Conservation (phyloP, 768 basidiomycete species). For the Suillus lakei region DNA sequence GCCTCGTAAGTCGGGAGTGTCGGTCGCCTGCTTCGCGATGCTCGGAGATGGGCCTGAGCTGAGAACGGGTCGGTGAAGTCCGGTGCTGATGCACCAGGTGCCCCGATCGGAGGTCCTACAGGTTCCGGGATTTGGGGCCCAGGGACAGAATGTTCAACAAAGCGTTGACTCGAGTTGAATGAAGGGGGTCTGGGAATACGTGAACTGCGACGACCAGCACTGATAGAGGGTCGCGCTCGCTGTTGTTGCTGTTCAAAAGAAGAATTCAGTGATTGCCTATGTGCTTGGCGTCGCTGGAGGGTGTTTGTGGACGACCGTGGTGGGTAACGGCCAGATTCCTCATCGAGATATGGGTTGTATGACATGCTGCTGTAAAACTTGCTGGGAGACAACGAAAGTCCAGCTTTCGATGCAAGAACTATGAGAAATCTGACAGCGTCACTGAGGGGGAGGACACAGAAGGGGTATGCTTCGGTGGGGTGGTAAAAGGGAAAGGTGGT, state of each 20-base stretch:
- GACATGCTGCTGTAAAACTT: not conserved
- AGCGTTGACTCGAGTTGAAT: not conserved
- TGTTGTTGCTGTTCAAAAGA: not conserved
- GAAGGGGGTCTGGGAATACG: not conserved
- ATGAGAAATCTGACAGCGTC: not conserved
- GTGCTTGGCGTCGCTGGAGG: conserved; percentile 1
- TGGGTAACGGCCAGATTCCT: not conserved
- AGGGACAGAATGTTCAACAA: not conserved
- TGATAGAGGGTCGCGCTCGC: not conserved
- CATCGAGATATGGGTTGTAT: not conserved
- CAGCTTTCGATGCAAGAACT: not conserved
- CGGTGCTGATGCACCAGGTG: not conserved
- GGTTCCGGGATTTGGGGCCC: not conserved
- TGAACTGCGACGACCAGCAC: not conserved
- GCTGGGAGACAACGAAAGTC: not conserved
- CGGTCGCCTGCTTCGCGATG: not conserved
- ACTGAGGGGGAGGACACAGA: not conserved
- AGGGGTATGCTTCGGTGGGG: not conserved
- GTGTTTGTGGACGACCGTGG: not conserved
- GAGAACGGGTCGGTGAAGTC: conserved; percentile 1
- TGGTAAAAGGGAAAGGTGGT: not conserved
- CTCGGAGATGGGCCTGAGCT: not conserved
- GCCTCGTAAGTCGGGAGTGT: not conserved
- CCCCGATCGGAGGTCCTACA: not conserved
- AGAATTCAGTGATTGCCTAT: not conserved